A percentile compares a stretch with the other conserved stretches of the same genome.
Evolutionary conservation across 78 protist species (phyloP).

Genomic region (Speleostelium caveatum): DNA sequence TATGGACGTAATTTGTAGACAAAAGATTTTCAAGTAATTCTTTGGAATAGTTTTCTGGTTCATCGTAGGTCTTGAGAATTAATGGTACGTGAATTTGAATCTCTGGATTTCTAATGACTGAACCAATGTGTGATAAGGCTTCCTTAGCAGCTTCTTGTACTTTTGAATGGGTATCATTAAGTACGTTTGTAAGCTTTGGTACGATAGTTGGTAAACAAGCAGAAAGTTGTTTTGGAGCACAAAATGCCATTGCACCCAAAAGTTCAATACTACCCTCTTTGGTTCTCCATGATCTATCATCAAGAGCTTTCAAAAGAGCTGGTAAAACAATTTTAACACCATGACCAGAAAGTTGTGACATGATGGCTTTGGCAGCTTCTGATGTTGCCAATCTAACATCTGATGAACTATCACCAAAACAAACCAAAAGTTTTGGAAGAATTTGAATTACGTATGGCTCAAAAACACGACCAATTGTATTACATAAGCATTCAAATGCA

Average conservation of each 20-base stretch:
- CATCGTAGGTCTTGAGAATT: constrained; percentile 88
- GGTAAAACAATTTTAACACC: constrained; percentile 96
- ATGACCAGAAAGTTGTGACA: constrained; percentile 87
- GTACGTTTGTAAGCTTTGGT: constrained; percentile 86
- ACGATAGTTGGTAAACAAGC: constrained; percentile 93
- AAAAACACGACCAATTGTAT: constrained; percentile 88
- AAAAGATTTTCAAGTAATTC: constrained; percentile 87
- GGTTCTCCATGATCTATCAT: constrained; percentile 93
- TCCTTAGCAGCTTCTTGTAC: constrained; percentile 91
- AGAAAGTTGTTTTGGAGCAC: constrained; percentile 95
- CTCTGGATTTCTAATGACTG: constrained; percentile 96
- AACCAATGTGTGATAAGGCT: constrained; percentile 94
- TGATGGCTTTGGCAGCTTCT: constrained; percentile 86
- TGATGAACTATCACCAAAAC: constrained; percentile 86
- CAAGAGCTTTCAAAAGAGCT: constrained; percentile 84
- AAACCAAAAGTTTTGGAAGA: constrained; percentile 87
- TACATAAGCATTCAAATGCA: constrained; percentile 82
- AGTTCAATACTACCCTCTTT: constrained; percentile 87
- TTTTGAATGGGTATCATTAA: constrained; percentile 91
- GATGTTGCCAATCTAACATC: constrained; percentile 87
- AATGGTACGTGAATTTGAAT: constrained; percentile 85
- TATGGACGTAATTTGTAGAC: constrained; percentile 89
- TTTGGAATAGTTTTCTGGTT: constrained; percentile 84
- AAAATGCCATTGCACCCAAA: constrained; percentile 96
- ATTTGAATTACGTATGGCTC: constrained; percentile 95